Conservation (phyloP, 2,329 filamentous ascomycete genomes). For the Colletotrichum brevisporum region DNA sequence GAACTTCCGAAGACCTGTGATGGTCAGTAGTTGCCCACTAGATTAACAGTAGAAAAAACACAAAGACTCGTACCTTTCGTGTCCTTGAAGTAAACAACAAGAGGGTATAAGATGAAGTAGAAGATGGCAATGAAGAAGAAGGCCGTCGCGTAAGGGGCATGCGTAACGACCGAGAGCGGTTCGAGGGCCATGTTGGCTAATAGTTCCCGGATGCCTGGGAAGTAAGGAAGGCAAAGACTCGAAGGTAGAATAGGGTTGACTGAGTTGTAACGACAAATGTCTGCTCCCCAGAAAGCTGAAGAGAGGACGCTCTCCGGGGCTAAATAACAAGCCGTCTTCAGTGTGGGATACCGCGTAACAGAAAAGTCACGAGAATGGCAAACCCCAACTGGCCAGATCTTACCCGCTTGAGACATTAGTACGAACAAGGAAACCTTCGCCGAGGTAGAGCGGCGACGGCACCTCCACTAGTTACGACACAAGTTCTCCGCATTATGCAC, state of each 20-base stretch:
- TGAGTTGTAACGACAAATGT: background rate
- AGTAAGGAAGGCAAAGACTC: background rate
- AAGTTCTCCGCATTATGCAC: constrained; percentile 27
- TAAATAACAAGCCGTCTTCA: constrained; percentile 24
- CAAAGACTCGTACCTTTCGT: constrained; percentile 50
- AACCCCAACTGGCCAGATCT: background rate
- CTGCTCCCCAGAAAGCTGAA: background rate
- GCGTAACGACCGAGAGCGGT: background rate
- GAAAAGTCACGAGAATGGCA: constrained; percentile 29
- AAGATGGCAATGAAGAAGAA: constrained; percentile 39
- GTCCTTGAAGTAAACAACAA: constrained; percentile 60
- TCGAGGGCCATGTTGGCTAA: constrained; percentile 22
- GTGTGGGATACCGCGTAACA: background rate
- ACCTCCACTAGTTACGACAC: constrained; percentile 28
- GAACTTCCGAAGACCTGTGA: constrained; percentile 58
- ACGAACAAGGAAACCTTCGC: constrained; percentile 24
- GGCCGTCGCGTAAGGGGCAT: constrained; percentile 20
- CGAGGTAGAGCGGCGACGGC: background rate
- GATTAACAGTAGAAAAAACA: background rate
- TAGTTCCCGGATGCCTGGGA: background rate
- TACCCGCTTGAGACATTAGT: constrained; percentile 4
- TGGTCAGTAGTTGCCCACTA: background rate
- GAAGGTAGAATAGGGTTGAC: background rate
- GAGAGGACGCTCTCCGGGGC: background rate
- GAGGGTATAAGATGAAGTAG: constrained; percentile 57